These are phyloP conservation scores for Cnidoscolus chayamansa DNA, from an alignment of 441 rosid species.

Conservation along the genomic window DNA sequence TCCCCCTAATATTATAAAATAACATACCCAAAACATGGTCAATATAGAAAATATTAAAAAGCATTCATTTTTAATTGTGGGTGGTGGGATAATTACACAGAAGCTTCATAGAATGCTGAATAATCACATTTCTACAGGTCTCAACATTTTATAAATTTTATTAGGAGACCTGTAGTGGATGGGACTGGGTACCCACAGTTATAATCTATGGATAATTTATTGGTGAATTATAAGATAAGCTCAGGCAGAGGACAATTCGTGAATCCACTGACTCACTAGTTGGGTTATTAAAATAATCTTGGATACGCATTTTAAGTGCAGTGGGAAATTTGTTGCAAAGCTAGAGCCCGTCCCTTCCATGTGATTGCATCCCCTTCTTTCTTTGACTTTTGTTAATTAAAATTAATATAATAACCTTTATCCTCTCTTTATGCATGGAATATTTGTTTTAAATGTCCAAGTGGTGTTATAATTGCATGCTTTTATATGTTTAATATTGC, in stretches of 20 bases:
- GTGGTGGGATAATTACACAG: constrained; percentile 45
- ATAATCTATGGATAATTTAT: constrained; percentile 11
- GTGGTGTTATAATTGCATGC: constrained; percentile 30
- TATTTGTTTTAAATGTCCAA: constrained; percentile 31
- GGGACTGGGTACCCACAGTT: constrained; percentile 41
- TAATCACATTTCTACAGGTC: constrained; percentile 46
- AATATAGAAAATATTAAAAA: constrained; percentile 29
- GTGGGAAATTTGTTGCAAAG: constrained; percentile 43
- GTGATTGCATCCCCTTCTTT: constrained; percentile 43
- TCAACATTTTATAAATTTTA: constrained; percentile 25
- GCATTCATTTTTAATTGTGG: constrained; percentile 23
- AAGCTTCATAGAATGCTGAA: constrained; percentile 47
- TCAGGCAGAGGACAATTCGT: constrained; percentile 37
- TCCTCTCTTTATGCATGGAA: constrained; percentile 37
- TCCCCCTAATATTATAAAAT: constrained; percentile 33
- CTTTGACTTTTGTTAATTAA: constrained; percentile 49
- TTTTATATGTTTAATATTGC: constrained; percentile 21
- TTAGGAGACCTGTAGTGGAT: constrained; percentile 36
- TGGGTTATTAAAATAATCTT: constrained; percentile 32
- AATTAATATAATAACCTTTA: constrained; percentile 18
- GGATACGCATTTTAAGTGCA: constrained; percentile 37
- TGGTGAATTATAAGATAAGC: constrained; percentile 18
- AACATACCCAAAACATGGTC: constrained; percentile 43
- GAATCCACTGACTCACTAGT: constrained; percentile 45
- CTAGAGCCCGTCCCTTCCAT: constrained; percentile 34